Evolutionary conservation across 2,329 filamentous ascomycete genomes (phyloP).

Genomic region (Tolypocladium sp.): DNA sequence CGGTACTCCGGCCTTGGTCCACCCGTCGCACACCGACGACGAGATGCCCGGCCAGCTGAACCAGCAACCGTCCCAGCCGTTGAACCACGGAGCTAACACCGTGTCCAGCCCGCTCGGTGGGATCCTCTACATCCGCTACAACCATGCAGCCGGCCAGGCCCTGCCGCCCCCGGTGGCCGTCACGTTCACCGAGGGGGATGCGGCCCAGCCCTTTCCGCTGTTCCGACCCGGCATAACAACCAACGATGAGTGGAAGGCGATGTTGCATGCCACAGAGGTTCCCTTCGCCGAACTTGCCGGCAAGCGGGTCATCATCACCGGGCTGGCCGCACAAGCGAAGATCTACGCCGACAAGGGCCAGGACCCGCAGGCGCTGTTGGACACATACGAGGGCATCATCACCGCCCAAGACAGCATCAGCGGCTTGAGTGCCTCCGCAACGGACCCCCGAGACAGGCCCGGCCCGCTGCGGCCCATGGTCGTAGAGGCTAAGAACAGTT

Average conservation of each 20-base stretch:
- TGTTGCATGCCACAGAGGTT: not conserved
- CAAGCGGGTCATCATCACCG: constrained; percentile 3
- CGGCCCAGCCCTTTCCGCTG: constrained; percentile 3
- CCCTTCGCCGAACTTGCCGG: constrained; percentile 3
- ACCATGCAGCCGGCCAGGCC: not conserved
- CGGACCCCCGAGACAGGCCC: not conserved
- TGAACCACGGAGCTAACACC: not conserved
- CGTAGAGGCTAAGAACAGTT: not conserved
- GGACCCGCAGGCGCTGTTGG: not conserved
- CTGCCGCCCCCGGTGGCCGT: not conserved
- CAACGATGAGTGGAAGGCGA: not conserved
- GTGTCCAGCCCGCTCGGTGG: not conserved
- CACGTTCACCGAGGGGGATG: not conserved
- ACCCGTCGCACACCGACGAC: too few species aligned
- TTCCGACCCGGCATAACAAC: constrained; percentile 2
- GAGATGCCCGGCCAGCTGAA: too few species aligned
- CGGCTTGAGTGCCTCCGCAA: not conserved
- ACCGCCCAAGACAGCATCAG: constrained; percentile 1
- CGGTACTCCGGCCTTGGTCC: too few species aligned
- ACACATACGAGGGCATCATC: constrained; percentile 2
- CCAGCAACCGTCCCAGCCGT: not conserved
- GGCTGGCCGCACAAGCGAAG: not conserved
- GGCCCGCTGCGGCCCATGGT: constrained; percentile 2
- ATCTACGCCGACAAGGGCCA: not conserved
- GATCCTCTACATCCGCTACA: constrained; percentile 5